Evolutionary conservation across 352 stramenopile species (phyloP).

Genomic region (Blastocystis sp.): DNA sequence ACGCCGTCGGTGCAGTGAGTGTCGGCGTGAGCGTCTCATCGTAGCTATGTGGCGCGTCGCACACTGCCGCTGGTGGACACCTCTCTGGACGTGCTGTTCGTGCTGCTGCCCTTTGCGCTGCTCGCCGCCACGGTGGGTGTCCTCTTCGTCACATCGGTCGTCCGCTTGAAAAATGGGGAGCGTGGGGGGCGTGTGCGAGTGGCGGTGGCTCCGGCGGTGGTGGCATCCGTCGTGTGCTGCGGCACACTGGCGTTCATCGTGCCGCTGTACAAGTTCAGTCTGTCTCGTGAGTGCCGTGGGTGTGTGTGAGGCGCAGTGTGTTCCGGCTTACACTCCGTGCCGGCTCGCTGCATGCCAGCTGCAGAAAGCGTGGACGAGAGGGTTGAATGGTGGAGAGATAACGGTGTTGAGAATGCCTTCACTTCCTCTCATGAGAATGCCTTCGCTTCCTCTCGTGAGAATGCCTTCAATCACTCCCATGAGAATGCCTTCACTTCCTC

Average conservation of each 20-base stretch:
- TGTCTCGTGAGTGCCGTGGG: not conserved
- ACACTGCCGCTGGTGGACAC: not conserved
- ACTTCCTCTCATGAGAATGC: no score
- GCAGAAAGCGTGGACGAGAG: no score
- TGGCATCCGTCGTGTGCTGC: not conserved
- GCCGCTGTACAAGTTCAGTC: not conserved
- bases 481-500: no score
- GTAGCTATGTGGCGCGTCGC: not conserved
- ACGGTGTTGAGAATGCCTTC: no score
- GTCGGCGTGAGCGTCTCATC: not conserved
- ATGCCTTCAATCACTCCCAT: no score
- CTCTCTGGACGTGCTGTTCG: not conserved
- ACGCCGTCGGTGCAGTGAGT: not conserved
- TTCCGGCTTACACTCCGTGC: not conserved
- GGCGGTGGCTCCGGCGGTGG: not conserved
- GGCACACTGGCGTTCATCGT: not conserved
- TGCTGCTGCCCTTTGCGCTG: not conserved
- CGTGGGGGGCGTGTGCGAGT: not conserved
- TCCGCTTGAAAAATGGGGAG: not conserved
- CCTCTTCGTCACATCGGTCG: not conserved
- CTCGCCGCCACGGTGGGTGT: not conserved
- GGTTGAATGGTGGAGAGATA: no score
- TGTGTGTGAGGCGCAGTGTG: not conserved
- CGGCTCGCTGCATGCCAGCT: no score
- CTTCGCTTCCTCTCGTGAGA: no score